phyloP scores from a whole-genome alignment of 441 rosid genomes.

The Mallotus japonicus region DNA sequence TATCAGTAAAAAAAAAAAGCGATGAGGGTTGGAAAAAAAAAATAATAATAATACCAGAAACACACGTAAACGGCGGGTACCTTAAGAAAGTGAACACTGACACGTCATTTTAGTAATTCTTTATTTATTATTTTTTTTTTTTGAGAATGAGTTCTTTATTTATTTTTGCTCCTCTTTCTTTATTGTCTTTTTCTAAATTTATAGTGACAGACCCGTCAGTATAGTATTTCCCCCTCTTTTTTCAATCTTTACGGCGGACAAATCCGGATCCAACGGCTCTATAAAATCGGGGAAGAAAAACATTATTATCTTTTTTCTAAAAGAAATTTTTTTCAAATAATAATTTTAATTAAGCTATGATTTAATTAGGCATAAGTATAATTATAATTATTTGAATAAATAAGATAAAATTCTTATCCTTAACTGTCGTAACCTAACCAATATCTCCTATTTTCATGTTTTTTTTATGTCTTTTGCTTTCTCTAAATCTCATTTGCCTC shows the following conservation, averaged over 20 bases:
- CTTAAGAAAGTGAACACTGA: slow-evolving; percentile 3
- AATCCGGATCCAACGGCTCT: not conserved
- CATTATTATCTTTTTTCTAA: too few species aligned
- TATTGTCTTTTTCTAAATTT: not conserved
- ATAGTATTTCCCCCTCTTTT: too few species aligned
- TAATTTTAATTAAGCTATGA: not conserved
- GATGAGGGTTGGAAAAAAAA: too few species aligned
- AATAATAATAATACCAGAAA: not conserved
- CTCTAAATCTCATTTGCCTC: not conserved
- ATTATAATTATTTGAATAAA: not conserved
- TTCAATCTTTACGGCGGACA: not conserved
- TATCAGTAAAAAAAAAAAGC: too few species aligned
- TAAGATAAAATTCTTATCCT: slow-evolving; percentile 21
- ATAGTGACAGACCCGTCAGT: not conserved
- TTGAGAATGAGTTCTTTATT: too few species aligned
- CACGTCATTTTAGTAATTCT: too few species aligned
- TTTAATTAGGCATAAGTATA: not conserved
- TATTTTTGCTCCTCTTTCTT: not conserved
- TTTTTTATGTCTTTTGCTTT: not conserved
- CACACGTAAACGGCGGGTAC: slow-evolving; percentile 9
- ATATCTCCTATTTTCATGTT: not conserved
- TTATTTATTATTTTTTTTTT: not conserved
- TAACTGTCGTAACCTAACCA: slow-evolving; percentile 40
- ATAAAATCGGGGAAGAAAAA: not conserved
- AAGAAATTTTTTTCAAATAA: too few species aligned